Conservation (phyloP, 2,329 filamentous ascomycete genomes). For the Lasiodiplodia citricola region DNA sequence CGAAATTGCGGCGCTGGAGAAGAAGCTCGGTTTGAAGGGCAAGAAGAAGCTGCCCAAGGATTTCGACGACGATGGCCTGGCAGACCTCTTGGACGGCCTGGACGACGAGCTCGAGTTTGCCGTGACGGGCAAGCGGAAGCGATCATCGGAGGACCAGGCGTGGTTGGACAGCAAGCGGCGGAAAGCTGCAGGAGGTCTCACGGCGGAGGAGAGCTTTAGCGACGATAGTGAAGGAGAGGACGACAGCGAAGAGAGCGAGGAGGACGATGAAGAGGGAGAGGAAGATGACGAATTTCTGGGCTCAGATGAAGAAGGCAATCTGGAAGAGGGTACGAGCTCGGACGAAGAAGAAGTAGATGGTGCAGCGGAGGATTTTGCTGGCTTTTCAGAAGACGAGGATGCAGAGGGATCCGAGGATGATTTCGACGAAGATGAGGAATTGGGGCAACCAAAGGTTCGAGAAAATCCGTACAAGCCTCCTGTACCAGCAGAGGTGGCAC, state of each 20-base stretch:
- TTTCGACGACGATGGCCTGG: conserved; percentile 82
- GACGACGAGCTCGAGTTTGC: conserved; percentile 54
- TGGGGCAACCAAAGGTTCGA: conserved; percentile 54
- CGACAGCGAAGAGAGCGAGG: conserved; percentile 30
- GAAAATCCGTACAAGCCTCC: conserved; percentile 94
- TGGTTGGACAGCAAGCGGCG: conserved; percentile 64
- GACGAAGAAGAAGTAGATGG: conserved; percentile 31
- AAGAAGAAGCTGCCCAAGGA: conserved; percentile 75
- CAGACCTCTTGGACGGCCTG: conserved; percentile 74
- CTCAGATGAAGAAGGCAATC: conserved; percentile 41
- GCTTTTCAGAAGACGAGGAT: conserved; percentile 30
- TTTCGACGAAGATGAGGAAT: conserved; percentile 33
- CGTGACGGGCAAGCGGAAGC: conserved; percentile 59
- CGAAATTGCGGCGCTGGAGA: conserved; percentile 86
- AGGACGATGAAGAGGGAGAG: conserved; percentile 35
- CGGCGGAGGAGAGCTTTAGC: conserved; percentile 38
- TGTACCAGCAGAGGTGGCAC: conserved; percentile 46
- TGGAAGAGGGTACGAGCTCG: conserved; percentile 34
- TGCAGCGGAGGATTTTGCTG: conserved; percentile 39
- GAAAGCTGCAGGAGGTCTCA: conserved; percentile 51
- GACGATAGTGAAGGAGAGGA: conserved; percentile 37
- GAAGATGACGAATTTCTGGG: conserved; percentile 33
- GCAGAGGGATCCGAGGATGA: conserved; percentile 31
- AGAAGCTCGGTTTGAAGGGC: conserved; percentile 80
- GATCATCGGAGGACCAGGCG: conserved; percentile 61